Conservation (phyloP, 164 flowering plant species). For the Sedum album region DNA sequence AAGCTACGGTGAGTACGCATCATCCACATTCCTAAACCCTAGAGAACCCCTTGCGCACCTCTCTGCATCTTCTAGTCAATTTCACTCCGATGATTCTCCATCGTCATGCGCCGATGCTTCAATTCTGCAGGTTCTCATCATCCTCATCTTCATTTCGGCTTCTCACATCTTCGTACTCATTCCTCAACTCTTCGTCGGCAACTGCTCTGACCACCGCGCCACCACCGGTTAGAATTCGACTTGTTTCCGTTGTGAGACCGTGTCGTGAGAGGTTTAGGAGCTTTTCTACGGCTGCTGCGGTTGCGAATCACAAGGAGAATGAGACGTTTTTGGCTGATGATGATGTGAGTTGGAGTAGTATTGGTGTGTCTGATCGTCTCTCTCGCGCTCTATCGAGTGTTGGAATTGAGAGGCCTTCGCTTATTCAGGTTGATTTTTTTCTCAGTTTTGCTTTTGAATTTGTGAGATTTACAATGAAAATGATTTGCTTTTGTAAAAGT, state of each 20-base stretch:
- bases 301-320: constrained; percentile 9
- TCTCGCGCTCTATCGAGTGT: constrained; percentile 39
- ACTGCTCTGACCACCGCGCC: neutral
- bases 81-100: neutral
- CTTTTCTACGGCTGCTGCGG: constrained; percentile 20
- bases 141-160: too few species aligned
- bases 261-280: constrained; percentile 12
- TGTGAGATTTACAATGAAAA: too few species aligned
- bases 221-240: constrained; percentile 11
- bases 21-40: neutral
- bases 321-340: constrained; percentile 61
- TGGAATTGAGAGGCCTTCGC: constrained; percentile 65
- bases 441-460: neutral
- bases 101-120: constrained; percentile 1
- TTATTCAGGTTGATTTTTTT: constrained; percentile 48
- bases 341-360: constrained; percentile 60
- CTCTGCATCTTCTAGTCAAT: neutral
- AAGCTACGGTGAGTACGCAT: neutral
- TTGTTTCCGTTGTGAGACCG: constrained; percentile 14
- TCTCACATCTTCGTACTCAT: neutral
- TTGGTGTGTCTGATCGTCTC: constrained; percentile 60
- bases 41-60: neutral
- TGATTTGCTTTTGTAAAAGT: too few species aligned
- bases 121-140: neutral
- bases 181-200: neutral